Evolutionary conservation across 371 early-diverging fungal species (phyloP), one percentile per base, ranked within the genome.

Genomic region (Rhizopus delemar): DNA sequence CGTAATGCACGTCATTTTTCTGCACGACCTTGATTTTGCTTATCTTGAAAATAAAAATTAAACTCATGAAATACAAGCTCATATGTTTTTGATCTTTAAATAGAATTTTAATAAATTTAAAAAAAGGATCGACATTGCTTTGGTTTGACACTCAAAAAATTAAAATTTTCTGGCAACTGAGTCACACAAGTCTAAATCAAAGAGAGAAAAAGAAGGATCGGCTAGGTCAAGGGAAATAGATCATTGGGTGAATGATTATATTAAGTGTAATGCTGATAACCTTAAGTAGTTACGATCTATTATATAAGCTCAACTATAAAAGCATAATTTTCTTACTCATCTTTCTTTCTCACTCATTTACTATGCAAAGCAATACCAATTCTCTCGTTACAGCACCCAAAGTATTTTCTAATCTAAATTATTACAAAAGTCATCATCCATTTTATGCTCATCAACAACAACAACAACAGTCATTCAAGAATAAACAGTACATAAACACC

Each of bases 361-460:
- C 46, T 41, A 22, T 22, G 22, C 22, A 22, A 22, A 22, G 2
- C 22, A 22, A 22, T 22, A 22, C 22, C 22, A 22, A 22, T 22
- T 22, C 46, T 32, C 16, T 66, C 29, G 52, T 59, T 45, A 62
- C 62, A 46, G 63, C 63, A 33, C 67, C 67, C 35, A 51, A 62
- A 52, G 49, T 67, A 11, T 61, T 59, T 35, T 67, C 66, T 48
- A 60, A 62, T 6, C 48, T 55, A 51, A 46, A 52, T 39, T 67
- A 56, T 43, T 66, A 61, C 54, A 55, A 66, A 53, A 50, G 31
- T 57, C 43, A 41, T 45, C 15, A 43, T 46, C 46, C 31, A 33
- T 39, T 34, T 22, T 22, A 22, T 22, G 22, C 22, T 22, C 22
- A 22, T 1, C 22, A 22, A 22, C 22, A 22, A 22, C 22, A 22